phyloP scores from a whole-genome alignment of 495 filamentous ascomycete species.

The Penicillium soppii region DNA sequence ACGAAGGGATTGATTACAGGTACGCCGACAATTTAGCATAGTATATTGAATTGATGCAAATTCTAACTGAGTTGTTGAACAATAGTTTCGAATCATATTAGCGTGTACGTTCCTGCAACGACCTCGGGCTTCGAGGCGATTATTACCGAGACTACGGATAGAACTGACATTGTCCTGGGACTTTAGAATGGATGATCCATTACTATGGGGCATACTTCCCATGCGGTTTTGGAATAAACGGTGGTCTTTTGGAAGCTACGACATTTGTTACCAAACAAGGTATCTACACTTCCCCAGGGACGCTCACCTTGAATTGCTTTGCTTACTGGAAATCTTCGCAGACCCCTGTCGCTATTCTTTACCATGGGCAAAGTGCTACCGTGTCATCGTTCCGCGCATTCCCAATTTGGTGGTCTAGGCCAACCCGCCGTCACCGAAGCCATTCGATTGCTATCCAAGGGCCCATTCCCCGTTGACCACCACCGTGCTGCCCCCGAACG shows the following conservation, averaged over 20 bases:
- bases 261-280: constrained; percentile 71
- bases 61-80: constrained; percentile 10
- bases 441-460: constrained; percentile 75
- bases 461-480: constrained; percentile 49
- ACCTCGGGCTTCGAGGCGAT: constrained; percentile 9
- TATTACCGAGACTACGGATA: constrained; percentile 10
- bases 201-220: constrained; percentile 88
- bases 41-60: background rate
- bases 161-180: constrained; percentile 29
- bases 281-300: constrained; percentile 6
- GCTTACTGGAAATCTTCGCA: constrained; percentile 21
- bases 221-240: constrained; percentile 70
- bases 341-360: constrained; percentile 71
- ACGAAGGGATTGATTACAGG: constrained; percentile 82
- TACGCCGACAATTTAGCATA: constrained; percentile 33
- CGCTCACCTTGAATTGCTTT: background rate
- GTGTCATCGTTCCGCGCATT: constrained; percentile 78
- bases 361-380: constrained; percentile 83
- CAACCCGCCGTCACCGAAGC: constrained; percentile 87
- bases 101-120: constrained; percentile 73
- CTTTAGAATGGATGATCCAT: constrained; percentile 83
- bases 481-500: constrained; percentile 34
- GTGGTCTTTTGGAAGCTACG: constrained; percentile 86
- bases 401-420: constrained; percentile 67
- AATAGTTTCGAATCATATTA: constrained; percentile 89